Evolutionary conservation across 176 grass and related monocot species (phyloP), one percentile per base, ranked within the genome.

Genomic region (Phoenix roebelenii): DNA sequence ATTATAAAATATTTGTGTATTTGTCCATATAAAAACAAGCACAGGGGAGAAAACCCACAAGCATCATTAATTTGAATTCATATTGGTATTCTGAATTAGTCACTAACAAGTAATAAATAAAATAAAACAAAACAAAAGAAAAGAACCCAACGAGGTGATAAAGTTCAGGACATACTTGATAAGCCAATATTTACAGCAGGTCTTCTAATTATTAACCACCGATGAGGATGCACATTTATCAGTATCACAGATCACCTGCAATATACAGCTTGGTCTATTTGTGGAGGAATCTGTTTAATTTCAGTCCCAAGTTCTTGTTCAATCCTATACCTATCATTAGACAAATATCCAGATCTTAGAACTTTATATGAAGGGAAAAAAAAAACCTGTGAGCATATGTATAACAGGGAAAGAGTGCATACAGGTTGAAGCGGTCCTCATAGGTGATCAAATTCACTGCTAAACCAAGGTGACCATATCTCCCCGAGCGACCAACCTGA

Each of bases 221-320:
- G 39, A 60, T 66, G 59, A 71, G 53, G 66, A 65, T n/a, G 57
- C 18, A 32, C 16, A 63, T 16, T 18, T 5, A 69, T 76, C 52
- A 60, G 30, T 57, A 54, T 53, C 23, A 49, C 14, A 35, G 56
- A 51, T 81, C 52, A 89, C 61, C 74, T 76, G 80, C 83, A 95
- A 55, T 95, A 95, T 73, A 89, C 83, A 16, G 82, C 61, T 50
- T 61, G 83, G 52, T 89, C 90, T 76, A 95, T 89, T 77, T 95
- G 90, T 22, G 90, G 73, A 61, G 85, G 90, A 73, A 89, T 95
- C 6, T 79, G 73, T 76, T 95, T 95, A 78, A 95, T 95, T 70
- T 89, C 85, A 32, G 90, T 84, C 61, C 90, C 85, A 81, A 95
- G 85, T 71, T 95, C 90, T 72, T 89, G 82, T 63, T 89, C 90